phyloP scores from a whole-genome alignment of 2,329 filamentous ascomycete genomes.

The Fusarium phyllophilum region DNA sequence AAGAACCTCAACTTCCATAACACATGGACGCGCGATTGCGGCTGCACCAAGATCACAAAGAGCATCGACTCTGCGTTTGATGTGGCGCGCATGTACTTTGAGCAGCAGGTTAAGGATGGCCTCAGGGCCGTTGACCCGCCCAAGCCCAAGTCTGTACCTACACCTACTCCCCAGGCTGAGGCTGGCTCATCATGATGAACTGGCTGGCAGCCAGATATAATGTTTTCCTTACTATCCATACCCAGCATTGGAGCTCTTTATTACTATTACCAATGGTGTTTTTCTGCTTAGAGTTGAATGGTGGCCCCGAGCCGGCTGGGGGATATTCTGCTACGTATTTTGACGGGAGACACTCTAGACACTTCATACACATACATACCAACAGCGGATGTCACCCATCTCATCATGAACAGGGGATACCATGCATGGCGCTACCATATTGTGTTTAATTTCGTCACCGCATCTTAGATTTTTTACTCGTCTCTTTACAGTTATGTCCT shows the following conservation, averaged over 20 bases:
- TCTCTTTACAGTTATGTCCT: background rate
- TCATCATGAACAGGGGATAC: constrained; percentile 23
- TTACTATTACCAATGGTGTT: constrained; percentile 12
- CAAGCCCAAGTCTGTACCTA: background rate
- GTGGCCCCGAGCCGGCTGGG: constrained; percentile 23
- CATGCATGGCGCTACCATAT: constrained; percentile 23
- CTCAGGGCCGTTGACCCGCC: constrained; percentile 5
- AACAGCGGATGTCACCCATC: background rate
- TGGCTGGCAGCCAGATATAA: constrained; percentile 13
- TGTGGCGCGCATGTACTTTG: constrained; percentile 38
- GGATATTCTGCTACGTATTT: constrained; percentile 9
- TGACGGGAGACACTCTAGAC: background rate
- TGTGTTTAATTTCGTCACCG: constrained; percentile 31
- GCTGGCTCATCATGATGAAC: constrained; percentile 19
- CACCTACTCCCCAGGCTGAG: constrained; percentile 14
- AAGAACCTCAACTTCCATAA: constrained; percentile 47
- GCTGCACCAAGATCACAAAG: constrained; percentile 39
- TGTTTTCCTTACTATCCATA: constrained; percentile 18
- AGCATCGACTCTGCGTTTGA: constrained; percentile 39
- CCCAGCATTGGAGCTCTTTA: constrained; percentile 8
- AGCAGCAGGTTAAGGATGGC: constrained; percentile 26
- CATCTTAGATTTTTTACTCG: constrained; percentile 18
- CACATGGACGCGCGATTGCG: constrained; percentile 43
- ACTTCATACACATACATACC: background rate
- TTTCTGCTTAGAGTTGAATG: constrained; percentile 13